A percentile compares a stretch with the other conserved stretches of the same genome.
Evolutionary conservation across 768 basidiomycete species (phyloP).

Genomic region (Kwoniella bestiolae): DNA sequence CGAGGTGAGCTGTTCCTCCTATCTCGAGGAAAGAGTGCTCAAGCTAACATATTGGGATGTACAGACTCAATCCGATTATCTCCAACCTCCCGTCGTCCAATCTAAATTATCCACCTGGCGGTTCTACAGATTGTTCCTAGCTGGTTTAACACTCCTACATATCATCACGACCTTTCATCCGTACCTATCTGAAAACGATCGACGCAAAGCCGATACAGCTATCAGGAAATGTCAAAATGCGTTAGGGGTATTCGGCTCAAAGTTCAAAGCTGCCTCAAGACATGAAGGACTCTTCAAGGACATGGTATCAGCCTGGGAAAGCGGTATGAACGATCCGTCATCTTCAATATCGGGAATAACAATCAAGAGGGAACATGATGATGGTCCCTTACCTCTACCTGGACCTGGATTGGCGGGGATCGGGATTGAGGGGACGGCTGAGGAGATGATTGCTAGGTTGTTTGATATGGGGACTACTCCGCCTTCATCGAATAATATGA

Average conservation of each 20-base stretch:
- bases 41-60: background rate
- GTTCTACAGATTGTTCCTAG: conserved; percentile 41
- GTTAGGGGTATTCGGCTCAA: conserved; percentile 18
- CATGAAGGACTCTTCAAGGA: conserved; percentile 28
- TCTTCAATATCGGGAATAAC: background rate
- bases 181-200: conserved; percentile 18
- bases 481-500: background rate
- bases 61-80: conserved; percentile 19
- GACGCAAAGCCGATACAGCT: conserved; percentile 15
- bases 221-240: conserved; percentile 27
- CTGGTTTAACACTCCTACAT: conserved; percentile 43
- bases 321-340: background rate
- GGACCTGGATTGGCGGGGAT: conserved; percentile 10
- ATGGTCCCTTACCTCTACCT: background rate
- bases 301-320: conserved; percentile 26
- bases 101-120: conserved; percentile 31
- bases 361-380: background rate
- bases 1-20: conserved; percentile 25
- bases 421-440: conserved; percentile 5
- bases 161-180: conserved; percentile 18
- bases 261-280: conserved; percentile 13
- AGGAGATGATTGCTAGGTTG: conserved; percentile 20
- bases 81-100: conserved; percentile 15
- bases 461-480: conserved; percentile 11
- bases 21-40: background rate